Base-by-base conservation (phyloP, 306 rosid genomes). In the Gastrolobium villosum region DNA sequence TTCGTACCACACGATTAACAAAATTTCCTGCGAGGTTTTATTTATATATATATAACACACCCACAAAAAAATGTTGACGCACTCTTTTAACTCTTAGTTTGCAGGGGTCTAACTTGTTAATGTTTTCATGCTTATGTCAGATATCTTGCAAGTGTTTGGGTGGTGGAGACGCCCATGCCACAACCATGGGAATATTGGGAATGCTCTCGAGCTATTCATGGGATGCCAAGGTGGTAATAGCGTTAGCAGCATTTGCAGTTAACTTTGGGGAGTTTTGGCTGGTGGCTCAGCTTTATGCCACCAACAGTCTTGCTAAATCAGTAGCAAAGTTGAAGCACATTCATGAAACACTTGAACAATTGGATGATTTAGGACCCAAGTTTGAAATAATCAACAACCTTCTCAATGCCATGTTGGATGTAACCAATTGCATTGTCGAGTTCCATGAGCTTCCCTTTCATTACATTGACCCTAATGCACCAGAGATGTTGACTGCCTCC, bases 221-320 rank as follows among this genome's bases (percentile, higher is more conserved):
- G 97, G 91, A 90, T 81, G 87, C 90, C 2, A 92, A 92, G 78
- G 85, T 70, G 70, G 93, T 84, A 52, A 85, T 90, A 72, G 87
- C 90, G 6, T 70, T 92, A 34, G 91, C 86, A 36, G 82, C 93
- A 72, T 92, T 90, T 46, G 85, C 91, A 10, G 70, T 87, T 32
- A 90, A 83, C 75, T 86, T 85, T 2, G 94, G 94, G 7, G 90
- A 88, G 59, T 88, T 83, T 36, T 81, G 90, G 91, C 79, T 90
- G 39, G 72, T 87, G 28, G 86, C 86, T 48, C 89, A 85, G 68
- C 84, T 79, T 10, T 70, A 74, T 81, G 36, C 86, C 20, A 72
- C 84, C 68, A 72, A 82, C 79, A 72, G 82, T 57, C 87, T 88
- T 4, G 97, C 94, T 20, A 90, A 76, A 67, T 81, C 87, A 0